Evolutionary conservation across 208 protist species (phyloP).

Genomic region (Herpetomonas tarakana): DNA sequence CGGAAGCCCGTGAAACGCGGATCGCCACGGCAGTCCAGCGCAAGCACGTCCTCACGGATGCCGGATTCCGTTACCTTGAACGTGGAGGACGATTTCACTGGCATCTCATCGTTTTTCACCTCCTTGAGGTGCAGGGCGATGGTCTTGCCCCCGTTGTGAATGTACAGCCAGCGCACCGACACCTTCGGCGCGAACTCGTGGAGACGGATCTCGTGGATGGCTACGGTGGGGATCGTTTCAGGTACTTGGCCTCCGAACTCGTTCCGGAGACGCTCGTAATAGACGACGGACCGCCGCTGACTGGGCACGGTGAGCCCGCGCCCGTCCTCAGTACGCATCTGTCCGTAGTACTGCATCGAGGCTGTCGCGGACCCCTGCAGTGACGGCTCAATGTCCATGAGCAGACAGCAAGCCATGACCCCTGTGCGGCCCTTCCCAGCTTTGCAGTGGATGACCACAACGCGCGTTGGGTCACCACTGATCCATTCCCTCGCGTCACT

Average conservation of each 20-base stretch:
- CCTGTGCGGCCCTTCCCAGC: slow-evolving; percentile 95
- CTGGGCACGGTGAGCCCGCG: slow-evolving; percentile 88
- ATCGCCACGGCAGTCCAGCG: slow-evolving; percentile 15
- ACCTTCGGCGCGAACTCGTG: slow-evolving; percentile 13
- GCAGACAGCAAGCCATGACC: slow-evolving; percentile 88
- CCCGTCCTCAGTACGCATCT: slow-evolving; percentile 69
- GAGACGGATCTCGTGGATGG: slow-evolving; percentile 26
- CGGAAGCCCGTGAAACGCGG: slow-evolving; percentile 4
- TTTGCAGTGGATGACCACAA: slow-evolving; percentile 96
- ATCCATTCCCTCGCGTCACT: slow-evolving; percentile 40
- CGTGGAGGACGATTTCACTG: background rate
- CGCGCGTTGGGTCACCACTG: slow-evolving; percentile 38
- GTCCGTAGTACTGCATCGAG: slow-evolving; percentile 74
- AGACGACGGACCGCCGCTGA: slow-evolving; percentile 66
- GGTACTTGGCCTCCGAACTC: slow-evolving; percentile 41
- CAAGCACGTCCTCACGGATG: slow-evolving; percentile 9
- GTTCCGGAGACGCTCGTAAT: slow-evolving; percentile 53
- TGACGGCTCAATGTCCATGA: slow-evolving; percentile 42
- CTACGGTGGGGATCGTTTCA: slow-evolving; percentile 18
- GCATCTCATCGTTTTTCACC: background rate
- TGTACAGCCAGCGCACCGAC: slow-evolving; percentile 20
- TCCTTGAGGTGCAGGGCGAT: slow-evolving; percentile 12
- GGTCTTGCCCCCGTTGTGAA: slow-evolving; percentile 9
- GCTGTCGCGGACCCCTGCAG: slow-evolving; percentile 35
- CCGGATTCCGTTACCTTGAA: slow-evolving; percentile 8